A percentile compares a stretch with the other conserved stretches of the same genome.
These are phyloP conservation scores for Spongiforma sp. DNA, from an alignment of 1,284 basidiomycete species.

Conservation along the genomic window DNA sequence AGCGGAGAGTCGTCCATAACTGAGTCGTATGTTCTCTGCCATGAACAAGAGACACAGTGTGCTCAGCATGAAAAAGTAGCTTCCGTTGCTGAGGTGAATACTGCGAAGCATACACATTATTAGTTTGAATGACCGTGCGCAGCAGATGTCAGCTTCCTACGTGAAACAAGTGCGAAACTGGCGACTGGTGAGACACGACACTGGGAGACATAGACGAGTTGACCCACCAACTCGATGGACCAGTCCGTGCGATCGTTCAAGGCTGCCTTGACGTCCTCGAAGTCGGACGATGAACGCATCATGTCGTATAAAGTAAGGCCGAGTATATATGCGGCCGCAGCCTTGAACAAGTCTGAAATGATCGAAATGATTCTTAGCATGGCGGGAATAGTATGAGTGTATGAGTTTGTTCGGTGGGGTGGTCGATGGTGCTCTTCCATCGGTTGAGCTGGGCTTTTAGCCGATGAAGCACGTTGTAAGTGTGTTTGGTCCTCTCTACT, in stretches of 20 bases:
- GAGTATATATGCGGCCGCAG: slow-evolving; percentile 7
- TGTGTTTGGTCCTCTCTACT: no score
- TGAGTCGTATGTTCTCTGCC: no score
- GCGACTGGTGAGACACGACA: background rate
- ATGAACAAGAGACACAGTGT: slow-evolving; percentile 21
- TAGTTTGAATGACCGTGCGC: background rate
- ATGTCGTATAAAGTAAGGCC: slow-evolving; percentile 21
- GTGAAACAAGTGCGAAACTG: slow-evolving; percentile 30
- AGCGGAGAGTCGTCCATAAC: slow-evolving; percentile 29
- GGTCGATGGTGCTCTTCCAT: background rate
- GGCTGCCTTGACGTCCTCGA: slow-evolving; percentile 23
- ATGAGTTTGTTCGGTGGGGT: background rate
- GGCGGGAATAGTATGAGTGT: background rate
- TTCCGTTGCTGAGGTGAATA: slow-evolving; percentile 25
- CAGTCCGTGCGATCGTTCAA: slow-evolving; percentile 22
- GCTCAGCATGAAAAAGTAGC: slow-evolving; percentile 15
- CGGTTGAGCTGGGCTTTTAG: background rate
- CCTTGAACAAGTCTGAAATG: background rate
- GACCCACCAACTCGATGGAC: slow-evolving; percentile 31
- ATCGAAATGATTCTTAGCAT: slow-evolving; percentile 13
- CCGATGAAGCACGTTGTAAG: no score
- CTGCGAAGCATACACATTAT: slow-evolving; percentile 18
- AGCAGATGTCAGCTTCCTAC: slow-evolving; percentile 14
- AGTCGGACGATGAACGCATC: slow-evolving; percentile 20
- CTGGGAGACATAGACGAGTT: slow-evolving; percentile 2